These are phyloP conservation scores for Yarrowia deformans DNA, from an alignment of 805 yeast genomes.

Conservation along the genomic window DNA sequence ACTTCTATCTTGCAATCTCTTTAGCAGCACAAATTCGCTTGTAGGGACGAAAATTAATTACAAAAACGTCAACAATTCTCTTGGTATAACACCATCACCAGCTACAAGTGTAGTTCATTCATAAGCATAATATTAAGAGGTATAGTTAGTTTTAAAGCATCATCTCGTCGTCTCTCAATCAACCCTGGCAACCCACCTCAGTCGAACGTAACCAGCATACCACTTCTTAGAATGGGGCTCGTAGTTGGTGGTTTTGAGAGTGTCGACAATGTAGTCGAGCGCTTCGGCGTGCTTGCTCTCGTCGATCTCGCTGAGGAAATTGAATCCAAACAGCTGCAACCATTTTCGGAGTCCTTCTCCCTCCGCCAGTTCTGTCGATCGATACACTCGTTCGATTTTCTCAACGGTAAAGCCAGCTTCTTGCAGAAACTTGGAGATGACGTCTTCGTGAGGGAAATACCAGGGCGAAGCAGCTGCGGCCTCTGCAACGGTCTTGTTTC, in stretches of 20 bases:
- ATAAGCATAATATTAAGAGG: constrained; percentile 13
- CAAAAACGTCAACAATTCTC: no score
- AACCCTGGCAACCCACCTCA: constrained; percentile 42
- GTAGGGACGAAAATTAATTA: no score
- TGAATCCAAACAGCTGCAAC: constrained; percentile 46
- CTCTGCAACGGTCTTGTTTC: constrained; percentile 35
- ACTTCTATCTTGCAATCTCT: no score
- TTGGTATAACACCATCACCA: no score
- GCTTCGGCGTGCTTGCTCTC: constrained; percentile 24
- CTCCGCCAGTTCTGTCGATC: constrained; percentile 44
- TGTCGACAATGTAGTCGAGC: constrained; percentile 41
- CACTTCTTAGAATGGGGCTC: constrained; percentile 40
- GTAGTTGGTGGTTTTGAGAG: constrained; percentile 40
- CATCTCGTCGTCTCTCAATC: no score
- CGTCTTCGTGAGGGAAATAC: constrained; percentile 43
- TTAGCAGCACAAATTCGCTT: no score
- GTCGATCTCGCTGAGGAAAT: constrained; percentile 41
- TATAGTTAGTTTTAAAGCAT: background rate
- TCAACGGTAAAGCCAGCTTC: constrained; percentile 45
- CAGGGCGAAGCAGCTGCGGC: constrained; percentile 43
- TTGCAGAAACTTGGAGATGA: constrained; percentile 38
- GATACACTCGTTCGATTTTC: constrained; percentile 42
- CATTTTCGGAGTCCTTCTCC: constrained; percentile 44
- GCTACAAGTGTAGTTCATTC: no score
- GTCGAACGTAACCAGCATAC: constrained; percentile 44